Conservation (phyloP, 441 rosid genomes). For the Bruguiera hainesii region DNA sequence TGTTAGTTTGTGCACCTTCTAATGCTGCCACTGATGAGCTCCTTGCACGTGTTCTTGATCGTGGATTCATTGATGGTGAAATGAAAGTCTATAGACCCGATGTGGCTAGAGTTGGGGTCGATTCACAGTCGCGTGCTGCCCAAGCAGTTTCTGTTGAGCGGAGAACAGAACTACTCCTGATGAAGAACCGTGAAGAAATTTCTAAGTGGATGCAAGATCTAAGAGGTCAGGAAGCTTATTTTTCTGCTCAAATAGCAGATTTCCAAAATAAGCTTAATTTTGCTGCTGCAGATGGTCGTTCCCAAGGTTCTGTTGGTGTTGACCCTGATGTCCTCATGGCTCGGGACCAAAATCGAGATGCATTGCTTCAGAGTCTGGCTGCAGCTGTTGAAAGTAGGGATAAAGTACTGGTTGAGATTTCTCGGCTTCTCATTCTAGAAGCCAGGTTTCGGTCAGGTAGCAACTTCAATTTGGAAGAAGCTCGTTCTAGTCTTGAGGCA, state of each 20-base stretch:
- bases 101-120: conserved; percentile 98
- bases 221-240: conserved; percentile 69
- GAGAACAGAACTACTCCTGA: conserved; percentile 85
- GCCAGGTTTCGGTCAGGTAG: conserved; percentile 69
- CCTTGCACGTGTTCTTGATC: conserved; percentile 94
- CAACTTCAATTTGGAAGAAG: conserved; percentile 91
- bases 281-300: conserved; percentile 72
- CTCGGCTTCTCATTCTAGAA: conserved; percentile 90
- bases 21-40: conserved; percentile 99
- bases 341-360: conserved; percentile 87
- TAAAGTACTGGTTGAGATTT: conserved; percentile 93
- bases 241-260: conserved; percentile 74
- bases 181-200: conserved; percentile 82
- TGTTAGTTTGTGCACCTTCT: conserved; percentile 99
- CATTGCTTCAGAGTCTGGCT: conserved; percentile 82
- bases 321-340: conserved; percentile 93
- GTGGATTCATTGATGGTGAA: conserved; percentile 99
- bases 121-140: conserved; percentile 96
- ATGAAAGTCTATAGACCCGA: conserved; percentile 98
- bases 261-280: conserved; percentile 72
- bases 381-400: conserved; percentile 95
- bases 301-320: conserved; percentile 97
- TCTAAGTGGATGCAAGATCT: conserved; percentile 80
- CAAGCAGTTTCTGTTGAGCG: conserved; percentile 99
- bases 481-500: conserved; percentile 95